Evolutionary conservation across 495 filamentous ascomycete genomes (phyloP).

Genomic region (Aspergillus indologenus): DNA sequence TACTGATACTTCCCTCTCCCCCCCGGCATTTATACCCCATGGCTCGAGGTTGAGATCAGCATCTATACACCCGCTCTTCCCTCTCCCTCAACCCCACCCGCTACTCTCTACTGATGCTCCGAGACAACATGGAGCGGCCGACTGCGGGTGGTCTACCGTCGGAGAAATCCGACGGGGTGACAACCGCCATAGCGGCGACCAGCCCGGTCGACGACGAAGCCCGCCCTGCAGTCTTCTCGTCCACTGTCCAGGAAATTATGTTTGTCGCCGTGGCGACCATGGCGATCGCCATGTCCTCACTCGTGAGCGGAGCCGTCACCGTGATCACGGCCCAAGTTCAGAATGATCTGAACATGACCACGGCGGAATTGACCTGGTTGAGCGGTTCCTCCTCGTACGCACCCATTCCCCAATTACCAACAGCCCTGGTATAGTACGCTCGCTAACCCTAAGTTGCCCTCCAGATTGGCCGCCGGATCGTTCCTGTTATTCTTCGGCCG

Average conservation of each 20-base stretch:
- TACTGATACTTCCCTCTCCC: too few species aligned
- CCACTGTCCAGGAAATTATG: constrained; percentile 60
- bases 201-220: not conserved
- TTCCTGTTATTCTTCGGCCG: constrained; percentile 73
- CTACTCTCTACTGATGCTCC: not conserved
- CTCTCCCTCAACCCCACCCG: not conserved
- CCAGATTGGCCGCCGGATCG: constrained; percentile 63
- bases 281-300: constrained; percentile 62
- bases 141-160: not conserved
- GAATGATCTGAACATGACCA: constrained; percentile 58
- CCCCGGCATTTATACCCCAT: not conserved
- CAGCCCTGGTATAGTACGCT: not conserved
- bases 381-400: constrained; percentile 58
- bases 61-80: not conserved
- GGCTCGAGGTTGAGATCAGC: not conserved
- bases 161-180: not conserved
- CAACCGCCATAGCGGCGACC: not conserved
- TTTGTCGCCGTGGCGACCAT: constrained; percentile 68
- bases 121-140: not conserved
- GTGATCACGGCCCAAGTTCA: constrained; percentile 65
- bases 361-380: constrained; percentile 71
- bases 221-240: constrained; percentile 58
- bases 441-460: constrained; percentile 9
- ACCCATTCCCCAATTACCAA: not conserved
- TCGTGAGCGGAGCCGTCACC: constrained; percentile 55